These are phyloP conservation scores for Psilocybe subaeruginosa DNA, from an alignment of 768 basidiomycete species.

Conservation along the genomic window DNA sequence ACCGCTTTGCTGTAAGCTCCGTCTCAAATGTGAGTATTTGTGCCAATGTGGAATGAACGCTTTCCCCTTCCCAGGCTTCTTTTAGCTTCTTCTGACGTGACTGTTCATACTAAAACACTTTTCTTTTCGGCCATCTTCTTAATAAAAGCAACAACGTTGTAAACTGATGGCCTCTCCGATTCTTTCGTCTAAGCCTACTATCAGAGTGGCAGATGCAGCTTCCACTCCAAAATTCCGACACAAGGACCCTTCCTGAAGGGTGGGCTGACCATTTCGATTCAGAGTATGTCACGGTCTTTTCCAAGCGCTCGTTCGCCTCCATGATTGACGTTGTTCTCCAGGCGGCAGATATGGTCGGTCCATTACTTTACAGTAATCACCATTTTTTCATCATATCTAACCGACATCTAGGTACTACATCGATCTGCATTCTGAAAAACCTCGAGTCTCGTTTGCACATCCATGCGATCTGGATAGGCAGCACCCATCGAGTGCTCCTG, in stretches of 20 bases:
- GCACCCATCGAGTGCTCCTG: conserved; percentile 19
- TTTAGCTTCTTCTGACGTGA: conserved; percentile 5
- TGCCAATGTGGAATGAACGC: background rate
- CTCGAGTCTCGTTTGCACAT: conserved; percentile 26
- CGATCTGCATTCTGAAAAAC: conserved; percentile 24
- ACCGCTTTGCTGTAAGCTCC: background rate
- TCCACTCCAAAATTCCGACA: conserved; percentile 19
- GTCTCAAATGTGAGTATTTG: background rate
- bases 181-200: conserved; percentile 7
- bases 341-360: conserved; percentile 26
- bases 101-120: conserved; percentile 8
- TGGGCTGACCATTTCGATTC: conserved; percentile 30
- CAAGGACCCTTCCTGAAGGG: conserved; percentile 24
- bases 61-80: conserved; percentile 12
- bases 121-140: conserved; percentile 10
- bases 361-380: background rate
- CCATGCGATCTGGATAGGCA: conserved; percentile 22
- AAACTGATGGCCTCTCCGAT: conserved; percentile 12
- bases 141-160: conserved; percentile 7
- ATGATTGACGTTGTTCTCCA: conserved; percentile 8
- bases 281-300: conserved; percentile 19
- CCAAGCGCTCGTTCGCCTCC: background rate
- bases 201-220: conserved; percentile 12
- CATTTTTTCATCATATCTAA: background rate
- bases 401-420: conserved; percentile 29